These are phyloP conservation scores for Aspergillus funiculosus DNA, from an alignment of 495 filamentous ascomycete genomes.

Conservation along the genomic window DNA sequence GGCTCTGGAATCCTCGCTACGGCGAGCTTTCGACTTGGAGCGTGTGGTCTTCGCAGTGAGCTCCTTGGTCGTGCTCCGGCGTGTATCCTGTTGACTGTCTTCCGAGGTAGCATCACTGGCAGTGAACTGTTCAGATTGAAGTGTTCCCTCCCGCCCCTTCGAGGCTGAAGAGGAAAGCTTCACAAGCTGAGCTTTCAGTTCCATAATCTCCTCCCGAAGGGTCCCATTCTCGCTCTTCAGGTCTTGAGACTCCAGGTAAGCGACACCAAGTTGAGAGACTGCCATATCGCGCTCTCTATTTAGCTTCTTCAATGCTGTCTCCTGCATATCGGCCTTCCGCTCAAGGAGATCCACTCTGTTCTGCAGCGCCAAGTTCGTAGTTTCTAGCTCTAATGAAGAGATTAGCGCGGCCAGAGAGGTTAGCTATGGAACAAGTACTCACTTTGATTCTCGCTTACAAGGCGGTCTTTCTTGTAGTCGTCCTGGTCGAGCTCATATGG, in stretches of 20 bases:
- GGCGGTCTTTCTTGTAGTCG: conserved; percentile 32
- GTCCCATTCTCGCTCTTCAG: conserved; percentile 53
- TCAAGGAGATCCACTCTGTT: conserved; percentile 53
- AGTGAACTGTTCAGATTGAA: conserved; percentile 27
- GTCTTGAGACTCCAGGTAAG: conserved; percentile 58
- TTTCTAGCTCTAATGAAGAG: conserved; percentile 49
- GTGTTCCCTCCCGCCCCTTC: conserved; percentile 30
- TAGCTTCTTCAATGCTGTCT: conserved; percentile 53
- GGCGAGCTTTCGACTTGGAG: conserved; percentile 26
- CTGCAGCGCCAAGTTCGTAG: conserved; percentile 51
- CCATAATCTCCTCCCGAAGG: conserved; percentile 44
- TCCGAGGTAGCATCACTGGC: conserved; percentile 27
- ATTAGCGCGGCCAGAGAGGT: conserved; percentile 6
- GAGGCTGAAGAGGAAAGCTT: conserved; percentile 18
- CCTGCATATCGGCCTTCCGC: conserved; percentile 53
- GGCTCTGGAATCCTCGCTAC: conserved; percentile 30
- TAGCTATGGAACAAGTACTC: conserved; percentile 22
- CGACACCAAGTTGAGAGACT: conserved; percentile 56
- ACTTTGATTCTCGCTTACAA: conserved; percentile 50
- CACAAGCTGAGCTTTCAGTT: conserved; percentile 39
- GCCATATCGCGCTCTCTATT: conserved; percentile 61
- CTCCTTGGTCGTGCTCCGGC: conserved; percentile 34
- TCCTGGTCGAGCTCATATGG: conserved; percentile 36
- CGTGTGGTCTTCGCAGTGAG: conserved; percentile 31
- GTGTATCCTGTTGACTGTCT: conserved; percentile 34